A percentile compares a stretch with the other conserved stretches of the same genome.
Conservation (phyloP, 192 early-diverging fungal genomes). For the Rhizophagus prolifer region DNA sequence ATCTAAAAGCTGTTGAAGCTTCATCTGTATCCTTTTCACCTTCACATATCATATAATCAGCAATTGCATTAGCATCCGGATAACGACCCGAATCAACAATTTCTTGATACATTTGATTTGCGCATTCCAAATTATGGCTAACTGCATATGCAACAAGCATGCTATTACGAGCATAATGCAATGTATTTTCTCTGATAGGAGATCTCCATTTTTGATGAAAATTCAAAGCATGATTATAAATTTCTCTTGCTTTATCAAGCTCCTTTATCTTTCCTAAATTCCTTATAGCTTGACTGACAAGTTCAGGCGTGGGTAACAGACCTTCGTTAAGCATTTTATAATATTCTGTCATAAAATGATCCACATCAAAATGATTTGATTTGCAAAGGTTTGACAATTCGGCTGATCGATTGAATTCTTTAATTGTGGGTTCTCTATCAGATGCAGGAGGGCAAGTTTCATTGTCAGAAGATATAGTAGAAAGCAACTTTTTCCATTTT, state of each 20-base stretch:
- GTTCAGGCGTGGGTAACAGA: slow-evolving; percentile 22
- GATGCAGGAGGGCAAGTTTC: neutral
- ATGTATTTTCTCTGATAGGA: neutral
- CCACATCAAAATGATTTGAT: neutral
- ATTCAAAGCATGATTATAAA: slow-evolving; percentile 12
- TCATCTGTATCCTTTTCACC: slow-evolving; percentile 53
- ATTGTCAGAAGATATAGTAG: neutral
- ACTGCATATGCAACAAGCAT: slow-evolving; percentile 25
- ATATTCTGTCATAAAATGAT: neutral
- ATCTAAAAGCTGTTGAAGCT: slow-evolving; percentile 49
- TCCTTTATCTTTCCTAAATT: slow-evolving; percentile 26
- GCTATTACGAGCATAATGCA: slow-evolving; percentile 15
- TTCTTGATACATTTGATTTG: slow-evolving; percentile 39
- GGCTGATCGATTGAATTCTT: slow-evolving; percentile 9
- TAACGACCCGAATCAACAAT: slow-evolving; percentile 43
- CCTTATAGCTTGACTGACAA: slow-evolving; percentile 8
- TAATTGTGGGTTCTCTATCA: slow-evolving; percentile 6
- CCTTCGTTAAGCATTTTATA: slow-evolving; percentile 4
- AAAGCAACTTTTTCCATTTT: neutral
- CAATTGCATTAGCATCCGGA: slow-evolving; percentile 56
- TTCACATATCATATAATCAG: slow-evolving; percentile 48
- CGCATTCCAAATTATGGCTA: slow-evolving; percentile 6
- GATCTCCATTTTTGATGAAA: slow-evolving; percentile 3
- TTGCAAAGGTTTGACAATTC: slow-evolving; percentile 6
- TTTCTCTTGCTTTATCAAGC: slow-evolving; percentile 1